These are phyloP conservation scores for Aspergillus thermomutatus DNA, from an alignment of 2,329 filamentous ascomycete species.

Conservation along the genomic window DNA sequence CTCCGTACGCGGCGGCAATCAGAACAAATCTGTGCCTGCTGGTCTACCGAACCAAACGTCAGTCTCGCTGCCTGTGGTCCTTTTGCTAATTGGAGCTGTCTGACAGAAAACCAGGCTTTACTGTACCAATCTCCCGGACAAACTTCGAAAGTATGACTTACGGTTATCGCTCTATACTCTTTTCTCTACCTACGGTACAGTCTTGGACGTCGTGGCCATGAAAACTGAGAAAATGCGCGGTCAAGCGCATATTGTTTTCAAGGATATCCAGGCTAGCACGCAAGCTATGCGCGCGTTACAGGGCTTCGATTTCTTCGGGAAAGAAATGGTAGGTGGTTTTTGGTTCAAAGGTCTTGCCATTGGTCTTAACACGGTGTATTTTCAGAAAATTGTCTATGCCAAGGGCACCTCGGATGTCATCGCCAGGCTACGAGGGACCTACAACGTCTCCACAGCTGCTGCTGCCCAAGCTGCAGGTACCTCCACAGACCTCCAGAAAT, in stretches of 20 bases:
- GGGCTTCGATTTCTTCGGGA: conserved; percentile 80
- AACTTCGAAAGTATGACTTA: conserved; percentile 84
- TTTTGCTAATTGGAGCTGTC: conserved; percentile 6
- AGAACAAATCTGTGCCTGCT: conserved; percentile 37
- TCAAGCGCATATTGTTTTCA: conserved; percentile 88
- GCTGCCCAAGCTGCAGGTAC: conserved; percentile 55
- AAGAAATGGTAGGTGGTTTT: conserved; percentile 67
- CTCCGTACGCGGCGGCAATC: conserved; percentile 39
- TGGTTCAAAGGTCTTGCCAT: not conserved
- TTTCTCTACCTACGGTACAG: conserved; percentile 88
- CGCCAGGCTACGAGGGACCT: conserved; percentile 87
- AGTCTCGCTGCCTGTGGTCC: conserved; percentile 33
- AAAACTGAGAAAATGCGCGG: conserved; percentile 92
- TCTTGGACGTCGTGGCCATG: conserved; percentile 86
- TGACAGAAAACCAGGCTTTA: conserved; percentile 65
- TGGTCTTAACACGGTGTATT: conserved; percentile 2
- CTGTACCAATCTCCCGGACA: conserved; percentile 81
- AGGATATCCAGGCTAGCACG: conserved; percentile 85
- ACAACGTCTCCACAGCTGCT: conserved; percentile 60
- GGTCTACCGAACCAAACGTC: conserved; percentile 74
- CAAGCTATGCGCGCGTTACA: conserved; percentile 89
- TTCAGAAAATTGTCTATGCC: conserved; percentile 83
- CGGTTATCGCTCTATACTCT: conserved; percentile 86
- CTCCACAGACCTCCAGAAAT: conserved; percentile 72
- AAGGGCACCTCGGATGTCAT: conserved; percentile 86